These are phyloP conservation scores for Boeremia lycopersici DNA, from an alignment of 2,329 filamentous ascomycete species.

Conservation along the genomic window DNA sequence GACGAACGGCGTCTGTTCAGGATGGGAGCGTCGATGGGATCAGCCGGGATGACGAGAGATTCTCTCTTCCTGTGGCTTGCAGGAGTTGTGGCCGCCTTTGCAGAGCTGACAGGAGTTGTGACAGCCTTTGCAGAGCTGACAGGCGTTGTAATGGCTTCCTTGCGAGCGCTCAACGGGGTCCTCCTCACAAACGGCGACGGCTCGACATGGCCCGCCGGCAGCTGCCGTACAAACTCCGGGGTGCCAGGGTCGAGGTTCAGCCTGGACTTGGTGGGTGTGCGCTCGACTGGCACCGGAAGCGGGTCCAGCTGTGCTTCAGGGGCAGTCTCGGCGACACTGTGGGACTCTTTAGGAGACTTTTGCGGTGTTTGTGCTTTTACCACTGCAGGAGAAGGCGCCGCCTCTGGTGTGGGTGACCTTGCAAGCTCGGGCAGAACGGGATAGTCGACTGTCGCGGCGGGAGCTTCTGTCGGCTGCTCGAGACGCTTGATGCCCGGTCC, in stretches of 20 bases:
- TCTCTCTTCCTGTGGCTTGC: conserved; percentile 22
- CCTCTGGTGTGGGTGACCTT: conserved; percentile 11
- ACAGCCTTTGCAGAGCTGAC: conserved; percentile 21
- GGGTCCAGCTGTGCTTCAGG: conserved; percentile 21
- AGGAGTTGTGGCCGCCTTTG: conserved; percentile 26
- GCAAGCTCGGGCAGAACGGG: conserved; percentile 9
- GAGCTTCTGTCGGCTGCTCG: conserved; percentile 22
- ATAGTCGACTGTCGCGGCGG: conserved; percentile 12
- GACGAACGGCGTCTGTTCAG: conserved; percentile 44
- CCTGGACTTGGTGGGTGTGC: conserved; percentile 35
- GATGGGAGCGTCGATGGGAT: conserved; percentile 44
- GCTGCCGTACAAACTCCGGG: conserved; percentile 34
- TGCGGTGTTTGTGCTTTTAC: conserved; percentile 30
- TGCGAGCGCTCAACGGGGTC: conserved; percentile 28
- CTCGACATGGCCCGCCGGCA: conserved; percentile 40
- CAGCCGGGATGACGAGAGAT: conserved; percentile 33
- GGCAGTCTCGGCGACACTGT: not conserved
- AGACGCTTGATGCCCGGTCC: conserved; percentile 50
- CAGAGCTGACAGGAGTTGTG: conserved; percentile 28
- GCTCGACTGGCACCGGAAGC: conserved; percentile 1
- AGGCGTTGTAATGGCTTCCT: conserved; percentile 33
- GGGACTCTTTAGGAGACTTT: conserved; percentile 34
- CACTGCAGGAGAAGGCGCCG: conserved; percentile 2
- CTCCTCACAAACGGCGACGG: conserved; percentile 44
- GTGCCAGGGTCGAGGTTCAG: conserved; percentile 36